phyloP scores from a whole-genome alignment of 2,329 filamentous ascomycete species.

The Claviceps sp. region DNA sequence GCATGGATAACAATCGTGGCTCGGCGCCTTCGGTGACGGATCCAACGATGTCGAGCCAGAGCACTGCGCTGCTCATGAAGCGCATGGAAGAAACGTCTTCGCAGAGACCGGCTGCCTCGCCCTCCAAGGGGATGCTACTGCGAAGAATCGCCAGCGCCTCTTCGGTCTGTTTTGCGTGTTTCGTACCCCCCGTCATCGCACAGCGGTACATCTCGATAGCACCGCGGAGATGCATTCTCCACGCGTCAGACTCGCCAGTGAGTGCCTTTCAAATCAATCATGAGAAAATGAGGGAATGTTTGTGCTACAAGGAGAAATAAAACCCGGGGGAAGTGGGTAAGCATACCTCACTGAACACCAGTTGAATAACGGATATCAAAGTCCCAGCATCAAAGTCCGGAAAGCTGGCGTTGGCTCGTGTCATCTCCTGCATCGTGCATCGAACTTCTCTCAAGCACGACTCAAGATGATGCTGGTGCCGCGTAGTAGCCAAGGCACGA shows the following conservation, averaged over 20 bases:
- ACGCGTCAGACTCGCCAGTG: neutral
- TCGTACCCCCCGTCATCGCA: neutral
- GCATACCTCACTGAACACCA: neutral
- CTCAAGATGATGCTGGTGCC: neutral
- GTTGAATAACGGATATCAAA: neutral
- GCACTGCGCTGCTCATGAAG: constrained; percentile 9
- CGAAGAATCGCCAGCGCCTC: neutral
- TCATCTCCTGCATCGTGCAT: neutral
- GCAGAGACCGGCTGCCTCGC: constrained; percentile 11
- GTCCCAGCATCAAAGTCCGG: neutral
- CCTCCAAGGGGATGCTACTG: constrained; percentile 8
- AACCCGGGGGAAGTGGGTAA: too few species aligned
- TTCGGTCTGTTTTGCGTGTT: neutral
- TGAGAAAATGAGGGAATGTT: neutral
- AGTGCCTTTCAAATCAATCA: neutral
- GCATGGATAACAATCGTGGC: constrained; percentile 5
- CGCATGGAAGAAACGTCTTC: constrained; percentile 5
- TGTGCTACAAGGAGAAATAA: neutral
- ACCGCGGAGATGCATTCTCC: neutral
- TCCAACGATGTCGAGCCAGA: constrained; percentile 12
- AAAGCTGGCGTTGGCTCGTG: neutral
- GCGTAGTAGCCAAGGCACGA: neutral
- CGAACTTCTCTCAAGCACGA: neutral
- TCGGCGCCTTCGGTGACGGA: constrained; percentile 6
- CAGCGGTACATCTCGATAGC: neutral